Percentiles rank a stretch among this genome's conserved stretches.
phyloP scores from a whole-genome alignment of 2,329 filamentous ascomycete genomes.

The Hypoxylon sp. region DNA sequence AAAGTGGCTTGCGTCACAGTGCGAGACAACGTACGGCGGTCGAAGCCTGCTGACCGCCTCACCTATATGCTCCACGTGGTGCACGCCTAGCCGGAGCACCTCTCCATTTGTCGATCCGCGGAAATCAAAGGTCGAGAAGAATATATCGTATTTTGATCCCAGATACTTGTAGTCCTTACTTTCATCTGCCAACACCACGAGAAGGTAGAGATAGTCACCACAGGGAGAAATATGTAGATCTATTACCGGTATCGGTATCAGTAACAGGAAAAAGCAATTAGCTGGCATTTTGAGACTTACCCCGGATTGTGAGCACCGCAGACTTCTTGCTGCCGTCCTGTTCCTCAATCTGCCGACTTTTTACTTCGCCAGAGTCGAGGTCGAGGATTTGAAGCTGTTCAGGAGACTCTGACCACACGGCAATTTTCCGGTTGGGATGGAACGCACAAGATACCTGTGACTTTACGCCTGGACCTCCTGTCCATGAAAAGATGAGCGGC shows the following conservation, averaged over 20 bases:
- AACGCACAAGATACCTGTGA: slow-evolving; percentile 15
- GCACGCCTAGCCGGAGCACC: not conserved
- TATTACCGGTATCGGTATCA: not conserved
- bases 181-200: not conserved
- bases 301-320: not conserved
- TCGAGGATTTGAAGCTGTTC: slow-evolving; percentile 9
- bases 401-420: not conserved
- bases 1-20: not conserved
- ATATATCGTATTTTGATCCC: slow-evolving; percentile 1
- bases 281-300: not conserved
- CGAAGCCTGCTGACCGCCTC: not conserved
- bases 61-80: not conserved
- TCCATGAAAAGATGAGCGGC: not conserved
- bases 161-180: not conserved
- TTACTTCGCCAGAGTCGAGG: not conserved
- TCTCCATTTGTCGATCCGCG: no score
- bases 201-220: not conserved
- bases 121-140: not conserved
- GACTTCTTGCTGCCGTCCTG: not conserved
- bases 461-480: not conserved
- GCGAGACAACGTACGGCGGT: not conserved
- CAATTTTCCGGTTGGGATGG: slow-evolving; percentile 6
- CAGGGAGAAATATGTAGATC: slow-evolving; percentile 3
- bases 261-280: not conserved
- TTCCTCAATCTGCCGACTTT: not conserved